Evolutionary conservation across 2,329 filamentous ascomycete genomes (phyloP).

Genomic region (Xylaria sp.): DNA sequence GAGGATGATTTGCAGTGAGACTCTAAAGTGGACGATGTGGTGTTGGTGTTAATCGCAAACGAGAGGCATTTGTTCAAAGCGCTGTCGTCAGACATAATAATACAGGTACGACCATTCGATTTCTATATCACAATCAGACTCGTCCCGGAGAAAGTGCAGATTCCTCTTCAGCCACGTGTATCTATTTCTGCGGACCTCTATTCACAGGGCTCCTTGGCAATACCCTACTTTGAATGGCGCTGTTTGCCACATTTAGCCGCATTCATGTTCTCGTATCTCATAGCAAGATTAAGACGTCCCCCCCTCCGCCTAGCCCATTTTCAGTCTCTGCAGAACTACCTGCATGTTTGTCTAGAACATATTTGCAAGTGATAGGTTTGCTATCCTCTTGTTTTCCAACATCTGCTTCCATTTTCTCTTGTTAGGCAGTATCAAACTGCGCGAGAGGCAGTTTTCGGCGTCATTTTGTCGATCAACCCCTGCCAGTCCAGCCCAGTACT

Average conservation of each 20-base stretch:
- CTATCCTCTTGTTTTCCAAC: neutral
- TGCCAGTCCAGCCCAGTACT: conserved; percentile 16
- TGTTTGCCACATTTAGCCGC: conserved; percentile 26
- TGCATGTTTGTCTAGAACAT: neutral
- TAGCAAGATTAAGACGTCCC: conserved; percentile 9
- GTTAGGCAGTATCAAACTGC: neutral
- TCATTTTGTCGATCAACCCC: conserved; percentile 5
- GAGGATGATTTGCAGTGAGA: conserved; percentile 1
- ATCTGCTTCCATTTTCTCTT: neutral
- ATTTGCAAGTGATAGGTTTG: neutral
- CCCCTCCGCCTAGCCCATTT: neutral
- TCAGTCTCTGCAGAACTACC: neutral
- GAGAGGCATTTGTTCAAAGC: conserved; percentile 2
- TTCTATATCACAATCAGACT: conserved; percentile 32
- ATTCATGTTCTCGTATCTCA: conserved; percentile 24
- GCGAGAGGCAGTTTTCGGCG: neutral
- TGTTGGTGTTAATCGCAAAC: conserved; percentile 13
- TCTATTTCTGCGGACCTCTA: conserved; percentile 5
- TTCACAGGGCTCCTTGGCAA: conserved; percentile 16
- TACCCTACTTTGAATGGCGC: conserved; percentile 17
- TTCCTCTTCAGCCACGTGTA: conserved; percentile 34
- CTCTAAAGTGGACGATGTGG: neutral
- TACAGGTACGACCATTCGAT: conserved; percentile 39
- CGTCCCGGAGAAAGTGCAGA: conserved; percentile 24
- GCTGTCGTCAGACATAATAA: conserved; percentile 16